Evolutionary conservation across 345 rosid species (phyloP), one percentile per base, ranked within the genome.

Genomic region (Reutealis trisperma): DNA sequence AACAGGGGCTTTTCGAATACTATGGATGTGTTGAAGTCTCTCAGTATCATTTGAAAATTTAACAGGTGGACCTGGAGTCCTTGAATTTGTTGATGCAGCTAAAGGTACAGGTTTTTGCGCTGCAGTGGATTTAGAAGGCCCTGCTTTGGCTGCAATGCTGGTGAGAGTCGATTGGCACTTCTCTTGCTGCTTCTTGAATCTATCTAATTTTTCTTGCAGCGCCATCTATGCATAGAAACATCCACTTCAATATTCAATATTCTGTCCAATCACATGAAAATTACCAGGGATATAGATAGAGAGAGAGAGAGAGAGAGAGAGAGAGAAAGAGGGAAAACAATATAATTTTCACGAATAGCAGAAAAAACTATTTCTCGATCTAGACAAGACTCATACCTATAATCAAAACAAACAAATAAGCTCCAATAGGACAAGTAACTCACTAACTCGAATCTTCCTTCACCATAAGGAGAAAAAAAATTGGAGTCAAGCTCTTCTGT

Each of bases 1-100:
- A 27, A 88, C 93, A 63, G 93, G 94, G 21, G 84, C 81, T 85
- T 92, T 93, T 27, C 98, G 87, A 0, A 93, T 87, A 63, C 81
- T 86, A 72, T 86, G 84, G 22, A 91, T 89, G 19, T 68, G 77
- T 77, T 91, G 91, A 75, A 90, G 93, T 12, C 92, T 89, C 81
- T 95, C 91, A 0, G 98, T 90, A 59, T 92, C 91, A 75, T 86
- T 89, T 0, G 98, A 95, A 77, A 91, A 95, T 79, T 87, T 90
- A 78, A 83, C 84, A 1, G 86, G 73, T 45, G 90, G 90, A 75
- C 81, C 71, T 16, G 91, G 88, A 78, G 87, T 57, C 70, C 81
- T 88, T 34, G 75, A 86, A 64, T 8, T 80, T 27, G 84, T 74
- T 3, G 80, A 45, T 42, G 86, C 67, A 5, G 89, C 76, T 16